phyloP scores from a whole-genome alignment of 2,329 filamentous ascomycete species.

The Peltaster fructicola region DNA sequence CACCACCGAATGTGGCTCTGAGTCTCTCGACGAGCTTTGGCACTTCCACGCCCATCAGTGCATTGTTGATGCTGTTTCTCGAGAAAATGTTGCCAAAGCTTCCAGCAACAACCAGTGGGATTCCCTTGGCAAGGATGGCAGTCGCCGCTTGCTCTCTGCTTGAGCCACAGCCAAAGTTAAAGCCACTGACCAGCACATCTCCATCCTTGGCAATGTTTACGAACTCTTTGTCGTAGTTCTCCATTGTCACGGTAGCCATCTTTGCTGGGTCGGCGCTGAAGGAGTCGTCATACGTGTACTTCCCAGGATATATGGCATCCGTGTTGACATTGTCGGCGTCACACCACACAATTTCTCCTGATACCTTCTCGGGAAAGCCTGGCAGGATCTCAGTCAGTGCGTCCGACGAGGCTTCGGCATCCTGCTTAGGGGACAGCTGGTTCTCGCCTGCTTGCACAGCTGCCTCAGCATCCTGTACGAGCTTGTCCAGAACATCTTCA shows the following conservation, averaged over 20 bases:
- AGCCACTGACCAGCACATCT: conserved; percentile 73
- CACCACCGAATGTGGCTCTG: conserved; percentile 37
- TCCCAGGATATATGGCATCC: conserved; percentile 80
- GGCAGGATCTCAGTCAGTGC: conserved; percentile 54
- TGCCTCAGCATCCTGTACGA: conserved; percentile 50
- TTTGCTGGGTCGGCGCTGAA: conserved; percentile 52
- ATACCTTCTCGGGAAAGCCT: conserved; percentile 69
- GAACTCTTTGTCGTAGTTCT: conserved; percentile 75
- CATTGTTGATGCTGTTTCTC: conserved; percentile 66
- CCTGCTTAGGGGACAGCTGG: conserved; percentile 16
- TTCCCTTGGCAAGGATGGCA: conserved; percentile 62
- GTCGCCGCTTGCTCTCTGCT: conserved; percentile 80
- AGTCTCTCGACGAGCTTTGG: conserved; percentile 49
- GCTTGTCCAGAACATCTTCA: conserved; percentile 52
- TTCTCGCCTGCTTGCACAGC: conserved; percentile 39
- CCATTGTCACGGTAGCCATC: conserved; percentile 85
- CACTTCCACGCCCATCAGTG: conserved; percentile 53
- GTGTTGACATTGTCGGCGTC: conserved; percentile 82
- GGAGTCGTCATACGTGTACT: conserved; percentile 83
- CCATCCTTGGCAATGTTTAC: conserved; percentile 41
- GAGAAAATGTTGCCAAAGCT: conserved; percentile 75
- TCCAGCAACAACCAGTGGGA: conserved; percentile 62
- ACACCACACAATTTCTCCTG: conserved; percentile 75
- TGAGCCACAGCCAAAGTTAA: conserved; percentile 74
- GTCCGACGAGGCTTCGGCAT: conserved; percentile 12